phyloP scores from a whole-genome alignment of 2,329 filamentous ascomycete genomes.

The Delphinella strobiligena region DNA sequence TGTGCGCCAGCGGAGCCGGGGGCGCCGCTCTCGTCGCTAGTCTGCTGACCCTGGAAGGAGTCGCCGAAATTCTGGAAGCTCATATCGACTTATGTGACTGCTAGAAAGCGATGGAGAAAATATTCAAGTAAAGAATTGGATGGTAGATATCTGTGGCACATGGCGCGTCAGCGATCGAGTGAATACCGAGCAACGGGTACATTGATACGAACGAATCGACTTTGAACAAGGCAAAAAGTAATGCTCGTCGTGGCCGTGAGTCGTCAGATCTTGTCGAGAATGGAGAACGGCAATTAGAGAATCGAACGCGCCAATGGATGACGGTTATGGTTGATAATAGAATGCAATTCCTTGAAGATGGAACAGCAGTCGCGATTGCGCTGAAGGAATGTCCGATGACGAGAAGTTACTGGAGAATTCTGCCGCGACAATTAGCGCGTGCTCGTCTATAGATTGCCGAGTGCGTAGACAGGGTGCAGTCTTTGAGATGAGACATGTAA shows the following conservation, averaged over 20 bases:
- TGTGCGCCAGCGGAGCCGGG: constrained; percentile 37
- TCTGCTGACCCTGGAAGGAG: constrained; percentile 49
- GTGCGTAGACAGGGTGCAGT: constrained; percentile 1
- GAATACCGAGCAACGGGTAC: no score
- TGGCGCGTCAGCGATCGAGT: not conserved
- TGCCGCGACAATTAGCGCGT: constrained; percentile 6
- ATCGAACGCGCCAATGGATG: constrained; percentile 9
- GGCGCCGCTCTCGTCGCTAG: constrained; percentile 38
- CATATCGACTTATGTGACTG: constrained; percentile 42
- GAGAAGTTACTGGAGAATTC: constrained; percentile 10
- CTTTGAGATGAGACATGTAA: not conserved
- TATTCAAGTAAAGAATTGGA: no score
- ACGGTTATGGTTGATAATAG: no score
- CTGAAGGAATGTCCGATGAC: constrained; percentile 11
- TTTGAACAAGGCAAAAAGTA: constrained; percentile 4
- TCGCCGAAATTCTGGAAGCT: constrained; percentile 53
- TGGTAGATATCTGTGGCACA: not conserved
- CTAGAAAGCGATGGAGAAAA: no score
- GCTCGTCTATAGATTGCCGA: no score
- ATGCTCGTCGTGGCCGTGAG: constrained; percentile 8
- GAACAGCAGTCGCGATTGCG: constrained; percentile 6
- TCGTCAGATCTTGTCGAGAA: constrained; percentile 5
- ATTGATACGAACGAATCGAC: no score
- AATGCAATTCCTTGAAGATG: constrained; percentile 5
- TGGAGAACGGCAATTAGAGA: constrained; percentile 5